Base-by-base conservation (phyloP, 345 rosid genomes). In the Orychophragmus violaceus region DNA sequence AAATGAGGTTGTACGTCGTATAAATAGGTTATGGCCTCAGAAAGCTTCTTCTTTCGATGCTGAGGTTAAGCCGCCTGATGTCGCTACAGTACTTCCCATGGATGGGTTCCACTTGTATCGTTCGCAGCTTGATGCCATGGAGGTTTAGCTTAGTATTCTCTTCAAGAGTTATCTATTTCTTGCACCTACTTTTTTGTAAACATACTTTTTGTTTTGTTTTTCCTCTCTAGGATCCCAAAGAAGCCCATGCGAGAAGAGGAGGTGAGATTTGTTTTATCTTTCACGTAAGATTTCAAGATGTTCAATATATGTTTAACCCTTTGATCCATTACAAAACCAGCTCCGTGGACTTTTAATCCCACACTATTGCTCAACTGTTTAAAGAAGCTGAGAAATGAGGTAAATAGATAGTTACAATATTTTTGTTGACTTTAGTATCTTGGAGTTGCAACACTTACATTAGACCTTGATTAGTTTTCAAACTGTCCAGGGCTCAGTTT, bases 211-310 rank as follows among this genome's bases (percentile, higher is more conserved):
- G 11, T 9, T 17, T 16, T 1, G 17, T 16, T 1, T 3, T 24
- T 17, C 50, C 23, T 50, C 66, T 76, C 36, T 65, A 94, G 97
- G 72, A 90, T 80, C 96, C 99, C 6, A 78, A 84, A 76, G 96
- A 88, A 84, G 97, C 96, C 14, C 96, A 88, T 82, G 96, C 96
- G 29, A 88, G 97, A 81, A 83, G 99, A 75, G 99, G 97, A 84
- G 96, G 96, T 90, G 77, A 78, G 88, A 36, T 68, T 59, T 62
- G 25, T 32, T 8, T 54, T 16, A 11, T 46, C 56, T 59, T 63
- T 51, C 12, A 55, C 3, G 13, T 18, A 3, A 8, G 44, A 64
- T 56, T 72, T 60, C 48, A 61, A 23, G 25, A 48, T 42, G 59
- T 17, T 59, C 21, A 21, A 52, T 56, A 45, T 57, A 30, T 27